These are phyloP conservation scores for Xylariomycetidae sp. DNA, from an alignment of 2,329 filamentous ascomycete species.

Conservation along the genomic window DNA sequence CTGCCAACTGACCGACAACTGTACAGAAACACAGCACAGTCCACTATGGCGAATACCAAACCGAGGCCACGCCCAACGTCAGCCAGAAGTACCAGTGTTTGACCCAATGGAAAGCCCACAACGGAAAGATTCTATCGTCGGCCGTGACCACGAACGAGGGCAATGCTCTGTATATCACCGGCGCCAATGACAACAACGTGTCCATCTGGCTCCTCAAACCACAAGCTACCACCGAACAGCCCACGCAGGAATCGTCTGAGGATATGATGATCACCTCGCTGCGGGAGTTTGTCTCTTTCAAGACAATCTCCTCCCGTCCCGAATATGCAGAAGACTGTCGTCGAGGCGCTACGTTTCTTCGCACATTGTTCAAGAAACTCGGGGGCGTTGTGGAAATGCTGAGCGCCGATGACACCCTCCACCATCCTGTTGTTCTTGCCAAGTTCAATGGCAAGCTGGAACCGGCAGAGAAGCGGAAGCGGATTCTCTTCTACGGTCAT, in stretches of 20 bases:
- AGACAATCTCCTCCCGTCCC: constrained; percentile 80
- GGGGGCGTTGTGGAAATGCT: constrained; percentile 87
- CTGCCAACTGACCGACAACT: constrained; percentile 2
- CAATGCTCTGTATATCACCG: constrained; percentile 84
- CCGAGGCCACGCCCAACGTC: constrained; percentile 43
- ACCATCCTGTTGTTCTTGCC: constrained; percentile 91
- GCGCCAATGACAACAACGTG: constrained; percentile 85
- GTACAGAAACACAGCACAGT: constrained; percentile 59
- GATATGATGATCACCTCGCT: constrained; percentile 65
- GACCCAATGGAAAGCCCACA: constrained; percentile 73
- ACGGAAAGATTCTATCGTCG: constrained; percentile 82
- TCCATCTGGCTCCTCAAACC: constrained; percentile 76
- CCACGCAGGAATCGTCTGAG: constrained; percentile 32
- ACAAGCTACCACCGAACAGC: constrained; percentile 32
- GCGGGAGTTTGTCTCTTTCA: constrained; percentile 82
- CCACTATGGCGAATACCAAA: constrained; percentile 53
- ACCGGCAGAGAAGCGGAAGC: constrained; percentile 63
- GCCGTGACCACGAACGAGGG: constrained; percentile 64
- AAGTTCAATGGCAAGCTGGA: constrained; percentile 74
- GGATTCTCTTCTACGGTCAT: constrained; percentile 93
- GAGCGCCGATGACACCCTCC: constrained; percentile 63
- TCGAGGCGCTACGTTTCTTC: constrained; percentile 83
- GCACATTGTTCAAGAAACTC: constrained; percentile 84
- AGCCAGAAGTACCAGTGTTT: constrained; percentile 81
- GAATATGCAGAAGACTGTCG: constrained; percentile 89